Percentiles rank a stretch among this genome's conserved stretches.
Evolutionary conservation across 805 yeast genomes (phyloP).

Genomic region (Yamadazyma ubonensis): DNA sequence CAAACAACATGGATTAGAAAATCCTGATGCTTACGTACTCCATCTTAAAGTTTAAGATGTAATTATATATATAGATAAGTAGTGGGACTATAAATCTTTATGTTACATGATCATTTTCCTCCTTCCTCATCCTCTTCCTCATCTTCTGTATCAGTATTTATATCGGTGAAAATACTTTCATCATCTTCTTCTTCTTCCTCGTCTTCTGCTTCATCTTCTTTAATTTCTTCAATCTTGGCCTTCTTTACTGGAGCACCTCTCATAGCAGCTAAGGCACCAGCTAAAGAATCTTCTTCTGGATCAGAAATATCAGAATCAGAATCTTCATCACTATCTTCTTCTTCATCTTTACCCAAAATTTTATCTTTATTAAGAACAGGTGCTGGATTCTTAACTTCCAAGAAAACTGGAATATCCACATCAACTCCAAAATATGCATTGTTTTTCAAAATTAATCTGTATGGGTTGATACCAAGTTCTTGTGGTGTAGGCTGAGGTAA

Average conservation of each 20-base stretch:
- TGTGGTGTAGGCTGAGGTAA: conserved; percentile 78
- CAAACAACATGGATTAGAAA: conserved; percentile 41
- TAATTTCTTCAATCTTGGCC: conserved; percentile 11
- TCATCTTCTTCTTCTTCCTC: conserved; percentile 15
- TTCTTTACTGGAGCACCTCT: conserved; percentile 60
- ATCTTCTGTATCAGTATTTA: conserved; percentile 47
- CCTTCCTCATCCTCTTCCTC: conserved; percentile 25
- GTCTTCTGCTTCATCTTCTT: conserved; percentile 20
- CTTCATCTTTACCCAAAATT: conserved; percentile 31
- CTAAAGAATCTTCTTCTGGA: conserved; percentile 72
- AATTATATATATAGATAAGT: conserved; percentile 5
- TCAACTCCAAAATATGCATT: conserved; percentile 83
- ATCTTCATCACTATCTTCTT: conserved; percentile 40
- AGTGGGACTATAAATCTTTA: neutral
- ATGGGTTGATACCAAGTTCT: conserved; percentile 59
- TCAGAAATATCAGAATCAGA: conserved; percentile 60
- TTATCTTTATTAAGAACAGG: conserved; percentile 18
- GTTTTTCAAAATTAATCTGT: conserved; percentile 68
- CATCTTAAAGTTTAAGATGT: conserved; percentile 24
- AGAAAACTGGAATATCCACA: conserved; percentile 62
- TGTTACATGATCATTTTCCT: conserved; percentile 1
- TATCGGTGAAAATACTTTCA: conserved; percentile 44
- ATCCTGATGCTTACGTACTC: conserved; percentile 49
- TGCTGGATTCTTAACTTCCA: conserved; percentile 61
- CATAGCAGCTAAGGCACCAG: conserved; percentile 70